Evolutionary conservation across 805 yeast genomes (phyloP), one percentile per base, ranked within the genome.

Genomic region (Teunomyces aglyptinius): DNA sequence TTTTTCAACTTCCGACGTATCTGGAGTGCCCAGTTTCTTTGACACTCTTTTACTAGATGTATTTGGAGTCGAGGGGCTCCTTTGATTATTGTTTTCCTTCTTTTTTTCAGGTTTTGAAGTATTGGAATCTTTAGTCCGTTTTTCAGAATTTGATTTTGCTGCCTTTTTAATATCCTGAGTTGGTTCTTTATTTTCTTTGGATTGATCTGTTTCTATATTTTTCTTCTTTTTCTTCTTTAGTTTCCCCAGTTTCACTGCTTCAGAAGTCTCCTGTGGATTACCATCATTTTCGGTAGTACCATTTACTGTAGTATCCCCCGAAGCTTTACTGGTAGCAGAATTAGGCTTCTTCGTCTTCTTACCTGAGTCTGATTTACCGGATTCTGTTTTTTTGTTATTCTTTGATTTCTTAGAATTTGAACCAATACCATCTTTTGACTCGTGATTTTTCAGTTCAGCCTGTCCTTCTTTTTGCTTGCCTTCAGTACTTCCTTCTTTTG

Each of bases 321-420:
- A n/a, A 36, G 28, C 16, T 8, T 13, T 5, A 5, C 39, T 31
- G 27, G 40, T 40, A 6, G 32, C 18, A 22, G 46, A 45, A 34
- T 46, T 39, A 29, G 43, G 38, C 43, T 52, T 32, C 16, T 38
- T 12, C 4, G 20, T 45, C 40, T 45, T 47, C 40, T 40, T 49
- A 29, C 52, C 52, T 26, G 42, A 46, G 28, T 50, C 53, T 39
- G 39, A 41, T 27, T 45, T 42, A 15, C 22, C 40, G 12, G 41
- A 22, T 11, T 48, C 53, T 26, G 42, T 26, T 18, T 28, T 29
- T 19, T 28, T 6, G 11, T 6, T 12, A 16, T 16, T 16, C 19
- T 33, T 33, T 33, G 36, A 5, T 3, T 36, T 36, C 18, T 20
- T n/a, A 6, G 28, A 20, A 12, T 36, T 36, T 1, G 39, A 20